phyloP scores from a whole-genome alignment of 768 basidiomycete species.

The Dentipellis fragilis region DNA sequence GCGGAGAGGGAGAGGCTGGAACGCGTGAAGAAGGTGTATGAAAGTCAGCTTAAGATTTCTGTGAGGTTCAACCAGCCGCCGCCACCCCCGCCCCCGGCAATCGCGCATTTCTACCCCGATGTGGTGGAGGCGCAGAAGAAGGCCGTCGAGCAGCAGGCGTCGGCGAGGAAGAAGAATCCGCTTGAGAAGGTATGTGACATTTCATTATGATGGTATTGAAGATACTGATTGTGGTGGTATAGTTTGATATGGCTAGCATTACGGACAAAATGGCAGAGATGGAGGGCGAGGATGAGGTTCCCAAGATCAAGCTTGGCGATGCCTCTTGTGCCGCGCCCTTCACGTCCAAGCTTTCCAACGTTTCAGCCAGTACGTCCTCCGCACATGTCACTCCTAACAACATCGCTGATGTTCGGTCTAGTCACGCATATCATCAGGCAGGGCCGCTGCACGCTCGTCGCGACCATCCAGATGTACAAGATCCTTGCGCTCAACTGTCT shows the following conservation, averaged over 20 bases:
- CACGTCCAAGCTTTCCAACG: conserved; percentile 96
- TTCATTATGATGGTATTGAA: background rate
- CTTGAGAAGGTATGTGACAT: conserved; percentile 68
- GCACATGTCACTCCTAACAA: background rate
- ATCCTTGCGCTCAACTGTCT: conserved; percentile 95
- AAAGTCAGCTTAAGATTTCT: conserved; percentile 87
- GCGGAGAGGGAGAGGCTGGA: conserved; percentile 87
- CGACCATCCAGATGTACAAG: conserved; percentile 99
- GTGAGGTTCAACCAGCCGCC: conserved; percentile 87
- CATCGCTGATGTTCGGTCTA: conserved; percentile 19
- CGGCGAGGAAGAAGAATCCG: conserved; percentile 72
- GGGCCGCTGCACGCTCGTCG: conserved; percentile 96
- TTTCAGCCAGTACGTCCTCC: conserved; percentile 73
- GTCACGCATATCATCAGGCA: conserved; percentile 97
- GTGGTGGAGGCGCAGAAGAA: conserved; percentile 83
- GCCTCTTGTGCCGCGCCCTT: conserved; percentile 98
- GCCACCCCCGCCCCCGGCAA: conserved; percentile 82
- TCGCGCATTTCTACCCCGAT: conserved; percentile 83
- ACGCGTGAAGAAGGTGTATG: conserved; percentile 93
- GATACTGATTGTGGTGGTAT: conserved; percentile 9
- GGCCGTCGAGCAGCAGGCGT: conserved; percentile 54
- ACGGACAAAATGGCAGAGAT: conserved; percentile 83
- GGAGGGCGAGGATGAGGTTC: conserved; percentile 91
- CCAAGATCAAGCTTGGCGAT: conserved; percentile 99
- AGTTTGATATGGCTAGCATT: conserved; percentile 74